These are phyloP conservation scores for Phanerodontia chrysosporium DNA, from an alignment of 768 basidiomycete genomes.

Conservation along the genomic window DNA sequence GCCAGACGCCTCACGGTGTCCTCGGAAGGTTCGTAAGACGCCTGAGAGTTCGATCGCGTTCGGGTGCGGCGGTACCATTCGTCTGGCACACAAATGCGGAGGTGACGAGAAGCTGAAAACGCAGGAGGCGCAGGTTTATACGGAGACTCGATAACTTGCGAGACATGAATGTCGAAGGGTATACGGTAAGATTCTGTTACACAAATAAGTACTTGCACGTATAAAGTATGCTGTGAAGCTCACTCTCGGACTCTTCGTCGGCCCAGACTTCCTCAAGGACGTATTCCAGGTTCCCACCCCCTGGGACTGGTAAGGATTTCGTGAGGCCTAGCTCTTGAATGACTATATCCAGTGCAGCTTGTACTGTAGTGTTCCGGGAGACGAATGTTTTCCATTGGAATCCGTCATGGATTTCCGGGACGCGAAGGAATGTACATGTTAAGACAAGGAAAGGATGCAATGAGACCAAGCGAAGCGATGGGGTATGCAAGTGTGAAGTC, in stretches of 20 bases:
- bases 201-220: neutral
- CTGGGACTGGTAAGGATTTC: slow-evolving; percentile 61
- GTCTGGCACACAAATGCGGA: slow-evolving; percentile 70
- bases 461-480: slow-evolving; percentile 68
- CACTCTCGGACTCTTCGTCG: slow-evolving; percentile 51
- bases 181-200: slow-evolving; percentile 42
- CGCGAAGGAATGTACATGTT: slow-evolving; percentile 52
- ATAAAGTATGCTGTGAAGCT: slow-evolving; percentile 18
- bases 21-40: slow-evolving; percentile 48
- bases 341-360: slow-evolving; percentile 48
- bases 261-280: slow-evolving; percentile 66
- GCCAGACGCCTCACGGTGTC: slow-evolving; percentile 45
- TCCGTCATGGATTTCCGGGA: slow-evolving; percentile 76
- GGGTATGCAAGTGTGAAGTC: slow-evolving; percentile 62
- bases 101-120: slow-evolving; percentile 31
- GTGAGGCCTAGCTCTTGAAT: slow-evolving; percentile 65
- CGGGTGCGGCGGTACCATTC: slow-evolving; percentile 77
- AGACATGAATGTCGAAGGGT: slow-evolving; percentile 38
- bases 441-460: slow-evolving; percentile 57
- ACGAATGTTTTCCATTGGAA: slow-evolving; percentile 66
- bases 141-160: slow-evolving; percentile 38
- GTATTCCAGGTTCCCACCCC: slow-evolving; percentile 68
- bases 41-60: slow-evolving; percentile 44
- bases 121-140: slow-evolving; percentile 15
- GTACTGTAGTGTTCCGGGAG: slow-evolving; percentile 49